A percentile compares a stretch with the other conserved stretches of the same genome.
Conservation (phyloP, 345 rosid species). For the thale cress (Arabidopsis thaliana) region TAIR10.1 NC_003071.7:10891501-10892000, state of each 20-base stretch:
- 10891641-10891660: slow-evolving; percentile 59
- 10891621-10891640: slow-evolving; percentile 47
- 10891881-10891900: slow-evolving; percentile 42
- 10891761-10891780: slow-evolving; percentile 25
- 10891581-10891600: slow-evolving; percentile 45
- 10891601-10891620: slow-evolving; percentile 50
- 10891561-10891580: slow-evolving; percentile 42
- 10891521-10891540: slow-evolving; percentile 63
- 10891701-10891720: background rate
- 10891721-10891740: background rate
- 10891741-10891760: background rate
- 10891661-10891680: slow-evolving; percentile 65
- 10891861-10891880: slow-evolving; percentile 38
- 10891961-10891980: slow-evolving; percentile 41
- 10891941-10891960: slow-evolving; percentile 48
- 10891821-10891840: slow-evolving; percentile 32
- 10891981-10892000: slow-evolving; percentile 30
- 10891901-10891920: slow-evolving; percentile 53
- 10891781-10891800: slow-evolving; percentile 47
- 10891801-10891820: slow-evolving; percentile 40
- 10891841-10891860: slow-evolving; percentile 31
- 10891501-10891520: slow-evolving; percentile 61
- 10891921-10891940: slow-evolving; percentile 39
- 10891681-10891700: slow-evolving; percentile 54
- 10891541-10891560: slow-evolving; percentile 63